phyloP scores from a whole-genome alignment of 192 early-diverging fungal genomes.

The Spizellomyces sp. region DNA sequence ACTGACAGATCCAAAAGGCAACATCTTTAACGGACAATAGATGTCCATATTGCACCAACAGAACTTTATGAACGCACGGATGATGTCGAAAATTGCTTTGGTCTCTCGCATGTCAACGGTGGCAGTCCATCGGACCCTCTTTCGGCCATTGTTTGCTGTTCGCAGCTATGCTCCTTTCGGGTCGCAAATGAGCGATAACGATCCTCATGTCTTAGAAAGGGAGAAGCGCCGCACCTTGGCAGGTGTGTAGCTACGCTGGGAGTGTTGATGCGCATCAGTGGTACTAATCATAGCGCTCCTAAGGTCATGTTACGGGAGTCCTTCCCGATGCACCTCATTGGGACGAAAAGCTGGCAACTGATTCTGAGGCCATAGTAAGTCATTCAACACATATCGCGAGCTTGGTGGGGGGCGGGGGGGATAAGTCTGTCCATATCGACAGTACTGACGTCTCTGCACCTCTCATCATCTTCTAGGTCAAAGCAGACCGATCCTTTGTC shows the following conservation, averaged over 20 bases:
- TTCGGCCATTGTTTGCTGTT: neutral
- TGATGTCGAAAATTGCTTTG: too few relatives aligned
- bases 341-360: conserved; percentile 2
- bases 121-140: too few relatives aligned
- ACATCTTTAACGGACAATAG: too few relatives aligned
- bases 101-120: too few relatives aligned
- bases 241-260: neutral
- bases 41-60: too few relatives aligned
- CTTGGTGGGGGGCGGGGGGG: neutral
- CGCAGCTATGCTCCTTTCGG: neutral
- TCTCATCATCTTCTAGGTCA: neutral
- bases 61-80: too few relatives aligned
- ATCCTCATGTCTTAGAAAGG: conserved; percentile 1
- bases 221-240: conserved; percentile 2
- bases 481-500: conserved; percentile 1
- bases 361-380: conserved; percentile 4
- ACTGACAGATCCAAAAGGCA: too few relatives aligned
- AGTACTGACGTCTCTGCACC: neutral
- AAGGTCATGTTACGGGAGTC: neutral
- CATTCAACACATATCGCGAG: neutral
- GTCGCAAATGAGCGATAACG: conserved; percentile 8
- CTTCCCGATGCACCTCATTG: neutral
- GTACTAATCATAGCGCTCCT: too few relatives aligned
- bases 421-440: neutral
- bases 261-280: too few relatives aligned